Base-by-base conservation (phyloP, 306 rosid genomes). In the Fagus crenata region DNA sequence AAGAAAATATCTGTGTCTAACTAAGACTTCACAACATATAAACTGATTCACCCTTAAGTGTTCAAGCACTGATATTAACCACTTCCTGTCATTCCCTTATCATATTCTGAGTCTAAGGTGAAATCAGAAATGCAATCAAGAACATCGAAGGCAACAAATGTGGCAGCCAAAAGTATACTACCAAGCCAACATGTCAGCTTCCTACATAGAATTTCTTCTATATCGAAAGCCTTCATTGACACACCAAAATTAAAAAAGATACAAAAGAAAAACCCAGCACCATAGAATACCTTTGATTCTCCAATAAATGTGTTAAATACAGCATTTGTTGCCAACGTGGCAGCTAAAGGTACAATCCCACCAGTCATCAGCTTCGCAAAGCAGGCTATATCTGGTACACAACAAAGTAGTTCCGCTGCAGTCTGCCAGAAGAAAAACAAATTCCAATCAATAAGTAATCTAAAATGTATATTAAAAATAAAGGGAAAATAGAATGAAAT, bases 341-440 rank as follows among this genome's bases (percentile, higher is more conserved):
- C 93, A 69, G 97, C 86, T 86, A 95, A 73, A 51, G 98, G 98
- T 79, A 95, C 73, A 53, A 85, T 81, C 40, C 98, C 98, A 78
- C 98, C 98, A 37, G 97, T 92, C 97, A 95, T 81, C 86, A 95
- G 87, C 91, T 95, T 95, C 40, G 77, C 96, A 70, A 79, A 95
- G 88, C 97, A 95, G 69, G 98, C 98, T 65, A 95, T 90, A 85
- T 95, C 98, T 43, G 97, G 98, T 71, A 63, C 85, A 83, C 97
- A 92, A 67, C 87, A 86, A 75, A 92, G 93, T 75, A 92, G 85
- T 77, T 90, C 88, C 53, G 86, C 89, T 13, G 93, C 88, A 74
- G 97, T 89, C 97, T 95, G 87, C 43, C 75, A 83, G 78, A 80
- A 87, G 56, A 81, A 84, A 84, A 35, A 77, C 63, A 65, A 85